These are phyloP conservation scores for Hymenoscyphus salicellus DNA, from an alignment of 2,329 filamentous ascomycete species.

Conservation along the genomic window DNA sequence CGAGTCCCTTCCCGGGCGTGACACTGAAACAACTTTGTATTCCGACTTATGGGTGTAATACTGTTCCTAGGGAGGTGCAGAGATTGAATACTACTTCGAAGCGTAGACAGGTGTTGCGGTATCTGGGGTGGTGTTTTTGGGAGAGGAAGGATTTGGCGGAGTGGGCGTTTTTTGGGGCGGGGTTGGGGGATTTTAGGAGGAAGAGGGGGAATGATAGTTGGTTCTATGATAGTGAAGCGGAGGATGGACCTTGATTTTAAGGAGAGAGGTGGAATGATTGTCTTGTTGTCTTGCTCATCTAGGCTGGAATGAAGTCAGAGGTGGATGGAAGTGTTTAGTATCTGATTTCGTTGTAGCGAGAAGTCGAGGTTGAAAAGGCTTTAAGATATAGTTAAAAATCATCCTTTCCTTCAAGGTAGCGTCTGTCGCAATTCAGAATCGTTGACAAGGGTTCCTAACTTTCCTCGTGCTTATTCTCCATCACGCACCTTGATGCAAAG, in stretches of 20 bases:
- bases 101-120: neutral
- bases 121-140: constrained; percentile 11
- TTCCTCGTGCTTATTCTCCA: too few species aligned
- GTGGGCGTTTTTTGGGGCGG: constrained; percentile 6
- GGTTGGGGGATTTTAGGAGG: constrained; percentile 3
- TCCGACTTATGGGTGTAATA: neutral
- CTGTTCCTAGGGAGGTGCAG: neutral
- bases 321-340: neutral
- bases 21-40: constrained; percentile 5
- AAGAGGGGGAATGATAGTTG: neutral
- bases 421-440: too few species aligned
- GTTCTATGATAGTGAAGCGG: neutral
- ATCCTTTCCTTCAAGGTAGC: too few species aligned
- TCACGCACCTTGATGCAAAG: too few species aligned
- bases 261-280: neutral
- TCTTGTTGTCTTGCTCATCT: neutral
- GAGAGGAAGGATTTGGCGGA: neutral
- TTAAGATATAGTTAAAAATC: too few species aligned
- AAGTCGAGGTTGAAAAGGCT: neutral
- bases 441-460: too few species aligned
- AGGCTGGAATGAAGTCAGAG: neutral
- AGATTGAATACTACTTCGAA: neutral
- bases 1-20: constrained; percentile 7
- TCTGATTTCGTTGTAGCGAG: neutral
- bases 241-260: neutral